Percentiles rank a stretch among this genome's conserved stretches.
phyloP scores from a whole-genome alignment of 768 basidiomycete species.

The Amanita pallidorosea region DNA sequence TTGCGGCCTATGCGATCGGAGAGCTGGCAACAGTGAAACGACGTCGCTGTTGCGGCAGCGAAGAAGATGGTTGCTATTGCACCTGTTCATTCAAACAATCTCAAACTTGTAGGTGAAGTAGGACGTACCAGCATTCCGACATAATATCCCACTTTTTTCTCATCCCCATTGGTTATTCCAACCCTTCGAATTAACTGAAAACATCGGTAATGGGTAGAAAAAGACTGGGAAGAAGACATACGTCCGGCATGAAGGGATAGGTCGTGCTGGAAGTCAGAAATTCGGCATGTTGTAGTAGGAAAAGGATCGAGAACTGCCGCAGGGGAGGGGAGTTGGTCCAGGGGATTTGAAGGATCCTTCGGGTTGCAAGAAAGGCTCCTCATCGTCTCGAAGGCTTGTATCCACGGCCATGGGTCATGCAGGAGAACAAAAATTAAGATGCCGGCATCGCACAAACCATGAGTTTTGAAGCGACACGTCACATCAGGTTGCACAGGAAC shows the following conservation, averaged over 20 bases:
- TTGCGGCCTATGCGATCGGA: constrained; percentile 70
- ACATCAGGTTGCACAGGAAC: too few species aligned
- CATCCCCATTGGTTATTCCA: constrained; percentile 59
- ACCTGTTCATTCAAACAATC: not conserved
- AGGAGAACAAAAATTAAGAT: too few species aligned
- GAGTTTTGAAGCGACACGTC: too few species aligned
- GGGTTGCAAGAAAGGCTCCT: too few species aligned
- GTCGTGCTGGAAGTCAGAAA: constrained; percentile 70
- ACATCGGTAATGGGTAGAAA: not conserved
- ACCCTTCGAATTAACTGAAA: constrained; percentile 53
- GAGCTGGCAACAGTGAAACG: constrained; percentile 63
- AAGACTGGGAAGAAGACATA: constrained; percentile 15
- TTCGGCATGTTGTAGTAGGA: constrained; percentile 68
- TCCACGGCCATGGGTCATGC: too few species aligned
- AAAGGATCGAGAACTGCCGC: constrained; percentile 57
- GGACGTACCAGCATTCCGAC: constrained; percentile 55
- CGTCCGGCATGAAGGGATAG: constrained; percentile 69
- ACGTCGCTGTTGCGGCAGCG: constrained; percentile 58
- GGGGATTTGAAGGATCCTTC: too few species aligned
- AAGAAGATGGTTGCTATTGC: constrained; percentile 67
- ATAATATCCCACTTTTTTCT: constrained; percentile 64
- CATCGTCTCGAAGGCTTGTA: too few species aligned
- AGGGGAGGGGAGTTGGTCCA: constrained; percentile 43
- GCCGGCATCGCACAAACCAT: too few species aligned
- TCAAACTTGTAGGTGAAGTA: not conserved